Percentiles rank a stretch among this genome's conserved stretches.
phyloP scores from a whole-genome alignment of 2,329 filamentous ascomycete species.

The Phialemoniopsis sp. region DNA sequence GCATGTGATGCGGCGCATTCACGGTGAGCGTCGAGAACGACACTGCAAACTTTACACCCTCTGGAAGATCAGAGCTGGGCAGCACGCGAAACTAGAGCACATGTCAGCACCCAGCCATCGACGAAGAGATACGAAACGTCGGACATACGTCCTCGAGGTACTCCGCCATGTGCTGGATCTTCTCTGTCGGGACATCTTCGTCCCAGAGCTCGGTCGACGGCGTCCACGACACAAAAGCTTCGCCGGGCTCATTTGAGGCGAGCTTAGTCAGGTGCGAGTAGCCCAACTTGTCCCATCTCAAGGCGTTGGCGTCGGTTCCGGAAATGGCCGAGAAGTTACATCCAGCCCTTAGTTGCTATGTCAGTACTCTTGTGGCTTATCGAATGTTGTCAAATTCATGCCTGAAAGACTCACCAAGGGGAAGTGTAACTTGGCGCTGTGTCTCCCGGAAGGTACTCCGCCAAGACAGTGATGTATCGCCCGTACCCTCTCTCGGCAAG shows the following conservation, averaged over 20 bases:
- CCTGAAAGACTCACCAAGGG: slow-evolving; percentile 30
- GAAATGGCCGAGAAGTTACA: slow-evolving; percentile 41
- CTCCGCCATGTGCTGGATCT: slow-evolving; percentile 32
- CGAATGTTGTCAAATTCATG: too few relatives aligned
- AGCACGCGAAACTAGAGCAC: slow-evolving; percentile 22
- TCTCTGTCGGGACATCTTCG: slow-evolving; percentile 27
- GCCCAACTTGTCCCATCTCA: slow-evolving; percentile 34
- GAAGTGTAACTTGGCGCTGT: slow-evolving; percentile 32
- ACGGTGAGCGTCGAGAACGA: slow-evolving; percentile 29
- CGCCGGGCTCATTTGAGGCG: slow-evolving; percentile 20
- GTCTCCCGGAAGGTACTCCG: slow-evolving; percentile 35
- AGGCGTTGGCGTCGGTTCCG: slow-evolving; percentile 31
- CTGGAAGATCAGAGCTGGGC: slow-evolving; percentile 19
- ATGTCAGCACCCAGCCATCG: too few relatives aligned
- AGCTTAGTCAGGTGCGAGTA: slow-evolving; percentile 30
- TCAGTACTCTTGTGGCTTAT: too few relatives aligned
- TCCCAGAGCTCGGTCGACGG: slow-evolving; percentile 36
- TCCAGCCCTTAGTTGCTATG: slow-evolving; percentile 33
- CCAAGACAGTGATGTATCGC: slow-evolving; percentile 26
- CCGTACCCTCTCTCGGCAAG: slow-evolving; percentile 27
- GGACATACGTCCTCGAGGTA: slow-evolving; percentile 32
- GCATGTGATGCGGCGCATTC: slow-evolving; percentile 30
- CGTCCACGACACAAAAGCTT: slow-evolving; percentile 28
- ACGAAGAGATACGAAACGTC: too few relatives aligned
- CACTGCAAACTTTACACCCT: slow-evolving; percentile 25